Percentiles rank a stretch among this genome's conserved stretches.
Evolutionary conservation across 495 filamentous ascomycete genomes (phyloP).

Genomic region (Evansstolkia leycettana): DNA sequence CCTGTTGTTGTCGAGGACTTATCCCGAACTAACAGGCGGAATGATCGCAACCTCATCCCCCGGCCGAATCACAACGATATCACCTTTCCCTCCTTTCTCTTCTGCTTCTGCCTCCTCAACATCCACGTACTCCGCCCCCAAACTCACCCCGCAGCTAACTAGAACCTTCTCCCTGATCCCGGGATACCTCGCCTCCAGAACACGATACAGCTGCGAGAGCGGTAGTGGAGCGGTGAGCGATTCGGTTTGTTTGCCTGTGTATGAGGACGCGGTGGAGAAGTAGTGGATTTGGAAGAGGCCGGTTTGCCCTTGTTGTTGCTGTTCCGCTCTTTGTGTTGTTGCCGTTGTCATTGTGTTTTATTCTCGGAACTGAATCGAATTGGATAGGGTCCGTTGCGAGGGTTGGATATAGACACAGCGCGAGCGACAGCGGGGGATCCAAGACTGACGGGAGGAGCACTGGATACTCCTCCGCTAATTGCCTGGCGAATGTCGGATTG

Average conservation of each 20-base stretch:
- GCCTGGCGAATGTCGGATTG: too few relatives aligned
- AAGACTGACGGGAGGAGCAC: too few relatives aligned
- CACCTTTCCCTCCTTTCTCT: slow-evolving; percentile 8
- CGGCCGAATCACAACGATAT: slow-evolving; percentile 43
- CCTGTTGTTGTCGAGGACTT: too few relatives aligned
- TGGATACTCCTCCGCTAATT: too few relatives aligned
- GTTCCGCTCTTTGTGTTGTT: too few relatives aligned
- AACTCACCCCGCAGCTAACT: slow-evolving; percentile 64
- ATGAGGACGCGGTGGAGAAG: slow-evolving; percentile 69
- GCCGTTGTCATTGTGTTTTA: too few relatives aligned
- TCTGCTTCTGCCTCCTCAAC: slow-evolving; percentile 26
- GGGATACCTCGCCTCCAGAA: slow-evolving; percentile 66
- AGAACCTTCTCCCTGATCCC: slow-evolving; percentile 70
- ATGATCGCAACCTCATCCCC: slow-evolving; percentile 93
- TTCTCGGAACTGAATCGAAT: too few relatives aligned
- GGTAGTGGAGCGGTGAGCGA: slow-evolving; percentile 59
- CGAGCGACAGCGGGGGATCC: too few relatives aligned
- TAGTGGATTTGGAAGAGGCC: slow-evolving; percentile 64
- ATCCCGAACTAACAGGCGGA: slow-evolving; percentile 75
- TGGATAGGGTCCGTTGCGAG: too few relatives aligned
- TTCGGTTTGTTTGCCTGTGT: slow-evolving; percentile 61
- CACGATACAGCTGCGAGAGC: slow-evolving; percentile 49
- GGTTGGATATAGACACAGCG: too few relatives aligned
- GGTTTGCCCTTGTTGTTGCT: too few relatives aligned
- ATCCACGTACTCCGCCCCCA: slow-evolving; percentile 86